Evolutionary conservation across 1,139 yeast species (phyloP), one percentile per base, ranked within the genome.

Genomic region (Blastobotrys petasosporus): DNA sequence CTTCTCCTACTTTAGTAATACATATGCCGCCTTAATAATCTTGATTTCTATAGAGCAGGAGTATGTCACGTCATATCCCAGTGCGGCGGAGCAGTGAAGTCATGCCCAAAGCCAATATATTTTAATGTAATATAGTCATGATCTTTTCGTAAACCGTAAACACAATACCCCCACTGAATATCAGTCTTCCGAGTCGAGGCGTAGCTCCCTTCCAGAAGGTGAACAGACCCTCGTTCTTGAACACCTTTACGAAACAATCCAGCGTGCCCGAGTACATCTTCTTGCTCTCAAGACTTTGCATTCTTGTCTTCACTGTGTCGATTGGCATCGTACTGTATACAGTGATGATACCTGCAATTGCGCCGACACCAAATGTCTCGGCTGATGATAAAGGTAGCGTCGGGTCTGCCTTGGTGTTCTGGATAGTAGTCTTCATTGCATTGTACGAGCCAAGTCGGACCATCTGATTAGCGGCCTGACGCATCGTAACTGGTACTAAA

Each of bases 191-290:
- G 54, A 92, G 71, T 62, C 98, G 75, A 43, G 98, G 98, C 1
- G 97, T 90, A 36, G 97, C 96, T 50, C 98, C 98, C 68, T 86
- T 86, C 98, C 98, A 92, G 69, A 88, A 87, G 3, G 97, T 85
- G 59, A 79, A 70, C 53, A 88, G 67, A n/a, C 98, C 97, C 68
- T 92, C 98, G 47, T 90, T 83, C 62, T 72, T 82, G 65, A 85
- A 85, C 46, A 92, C 82, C 54, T 77, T 80, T 31, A 69, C 77
- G 59, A 92, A 90, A 67, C 97, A 92, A 66, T 90, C 77, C 39
- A 83, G 25, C 0, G 97, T 90, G 37, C 90, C 79, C 4, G 75
- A 64, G 67, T 92, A 92, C 59, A 74, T 66, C 54, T 76, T 74
- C 48, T 77, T 76, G 3, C 97, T 86, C 33, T 86, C 94, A 55